Conservation (phyloP, 352 stramenopile genomes). For the Globisporangium spiculum region DNA sequence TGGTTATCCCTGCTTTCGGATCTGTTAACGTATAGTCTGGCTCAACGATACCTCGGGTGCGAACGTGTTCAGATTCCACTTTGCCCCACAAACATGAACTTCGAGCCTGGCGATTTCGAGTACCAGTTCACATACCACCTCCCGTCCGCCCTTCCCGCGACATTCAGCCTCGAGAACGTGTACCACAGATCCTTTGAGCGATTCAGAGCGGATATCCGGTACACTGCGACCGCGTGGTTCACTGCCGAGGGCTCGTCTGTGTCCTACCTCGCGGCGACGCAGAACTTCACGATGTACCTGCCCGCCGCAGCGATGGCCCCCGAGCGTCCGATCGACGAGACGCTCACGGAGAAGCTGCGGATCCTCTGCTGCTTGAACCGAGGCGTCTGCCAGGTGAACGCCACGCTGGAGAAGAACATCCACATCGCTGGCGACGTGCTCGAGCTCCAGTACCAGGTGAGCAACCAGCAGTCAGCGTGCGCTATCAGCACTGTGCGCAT, state of each 20-base stretch:
- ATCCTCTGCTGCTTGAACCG: conserved; percentile 15
- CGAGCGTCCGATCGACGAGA: conserved; percentile 9
- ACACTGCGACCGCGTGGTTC: conserved; percentile 19
- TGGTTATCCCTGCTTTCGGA: background rate
- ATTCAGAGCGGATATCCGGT: conserved; percentile 11
- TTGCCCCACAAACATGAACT: conserved; percentile 4
- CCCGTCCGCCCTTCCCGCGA: conserved; percentile 6
- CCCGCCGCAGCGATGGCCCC: background rate
- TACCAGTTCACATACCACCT: conserved; percentile 21
- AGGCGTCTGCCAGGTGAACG: conserved; percentile 9
- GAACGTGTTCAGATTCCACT: conserved; percentile 10
- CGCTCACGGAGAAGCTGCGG: conserved; percentile 10
- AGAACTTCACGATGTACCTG: conserved; percentile 13
- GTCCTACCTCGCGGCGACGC: conserved; percentile 14
- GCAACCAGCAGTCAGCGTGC: conserved; percentile 8
- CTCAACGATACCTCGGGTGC: background rate
- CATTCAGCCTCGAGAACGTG: conserved; percentile 18
- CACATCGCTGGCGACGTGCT: conserved; percentile 8
- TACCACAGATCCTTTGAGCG: conserved; percentile 16
- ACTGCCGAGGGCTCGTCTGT: conserved; percentile 12
- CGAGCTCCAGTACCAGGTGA: conserved; percentile 14
- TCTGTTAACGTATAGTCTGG: background rate
- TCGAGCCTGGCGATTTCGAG: conserved; percentile 15
- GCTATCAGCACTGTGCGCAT: conserved; percentile 7
- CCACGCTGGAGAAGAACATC: conserved; percentile 4